Base-by-base conservation (phyloP, 192 early-diverging fungal genomes). In the Fimicolochytrium jonesii region DNA sequence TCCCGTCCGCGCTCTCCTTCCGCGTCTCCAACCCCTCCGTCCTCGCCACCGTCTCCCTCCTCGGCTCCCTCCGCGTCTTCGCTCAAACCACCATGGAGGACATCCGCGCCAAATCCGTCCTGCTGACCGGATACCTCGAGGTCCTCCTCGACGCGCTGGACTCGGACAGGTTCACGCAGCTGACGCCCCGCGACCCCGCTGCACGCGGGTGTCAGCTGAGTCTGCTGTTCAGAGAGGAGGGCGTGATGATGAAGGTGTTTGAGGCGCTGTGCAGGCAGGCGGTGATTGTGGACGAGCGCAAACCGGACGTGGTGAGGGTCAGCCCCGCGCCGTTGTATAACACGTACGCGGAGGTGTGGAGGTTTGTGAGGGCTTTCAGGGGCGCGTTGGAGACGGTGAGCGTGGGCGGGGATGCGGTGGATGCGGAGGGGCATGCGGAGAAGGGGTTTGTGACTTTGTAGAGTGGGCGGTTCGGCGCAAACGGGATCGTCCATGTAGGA, bases 321-420 rank as follows among this genome's bases (percentile, higher is more conserved):
- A 87, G 91, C 4, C 96, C 96, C 9, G 81, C 81, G 15, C 94
- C 96, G 15, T 75, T 98, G 28, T 98, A 97, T 71, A 92, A 93
- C 69, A 84, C 81, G 1, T 97, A 91, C 70, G 68, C 53, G 29
- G 96, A 98, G 49, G 90, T 94, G 10, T 84, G 76, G 57, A 39
- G 60, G 37, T 89, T 84, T 67, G 85, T 88, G 6, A 66, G 73
- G 13, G 70, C 76, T 10, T 78, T 97, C 57, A 62, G 51, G 37
- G 59, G 44, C 25, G 57, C 69, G 32, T 28, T 70, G 35, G 56
- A 55, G 23, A 34, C 28, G 53, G 26, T 10, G 30, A 23, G 17
- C 7, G 25, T 13, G 25, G 22, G 20, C 11, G 47, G 47, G 47
- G 9, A 48, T 7, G 22, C 73, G 10, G 17, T 39, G 10, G 10